These are phyloP conservation scores for Penicillium sp. DNA, from an alignment of 2,329 filamentous ascomycete genomes.

Conservation along the genomic window DNA sequence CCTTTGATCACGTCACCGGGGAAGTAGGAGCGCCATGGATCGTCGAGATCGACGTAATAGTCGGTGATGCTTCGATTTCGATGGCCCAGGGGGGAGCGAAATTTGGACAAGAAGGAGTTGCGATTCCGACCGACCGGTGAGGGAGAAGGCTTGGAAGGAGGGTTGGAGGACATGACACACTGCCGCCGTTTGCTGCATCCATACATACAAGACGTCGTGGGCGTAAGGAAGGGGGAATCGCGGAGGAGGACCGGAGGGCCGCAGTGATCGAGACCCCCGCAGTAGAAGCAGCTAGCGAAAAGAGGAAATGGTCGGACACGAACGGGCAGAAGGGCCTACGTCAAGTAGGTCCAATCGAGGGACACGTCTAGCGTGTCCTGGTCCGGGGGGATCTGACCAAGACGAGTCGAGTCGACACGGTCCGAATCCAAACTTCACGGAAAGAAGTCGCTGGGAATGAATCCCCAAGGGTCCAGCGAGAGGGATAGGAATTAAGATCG, in stretches of 20 bases:
- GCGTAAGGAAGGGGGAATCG: conserved; percentile 11
- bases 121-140: conserved; percentile 40
- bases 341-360: conserved; percentile 8
- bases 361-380: conserved; percentile 6
- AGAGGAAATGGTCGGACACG: conserved; percentile 4
- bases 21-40: conserved; percentile 59
- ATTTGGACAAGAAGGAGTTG: conserved; percentile 48
- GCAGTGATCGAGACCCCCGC: conserved; percentile 1
- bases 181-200: conserved; percentile 30
- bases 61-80: conserved; percentile 56
- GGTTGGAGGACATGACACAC: conserved; percentile 43
- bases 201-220: conserved; percentile 32
- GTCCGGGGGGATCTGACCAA: conserved; percentile 6
- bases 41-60: conserved; percentile 58
- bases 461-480: conserved; percentile 6
- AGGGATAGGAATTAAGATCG: conserved; percentile 20
- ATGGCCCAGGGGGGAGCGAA: conserved; percentile 53
- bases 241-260: conserved; percentile 3
- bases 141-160: conserved; percentile 30
- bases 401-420: conserved; percentile 4
- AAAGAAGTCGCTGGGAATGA: neutral
- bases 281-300: conserved; percentile 2
- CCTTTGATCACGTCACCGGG: conserved; percentile 61
- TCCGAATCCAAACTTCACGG: conserved; percentile 17
- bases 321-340: conserved; percentile 7